Conservation (phyloP, 345 rosid species). For the Salix arbutifolia region DNA sequence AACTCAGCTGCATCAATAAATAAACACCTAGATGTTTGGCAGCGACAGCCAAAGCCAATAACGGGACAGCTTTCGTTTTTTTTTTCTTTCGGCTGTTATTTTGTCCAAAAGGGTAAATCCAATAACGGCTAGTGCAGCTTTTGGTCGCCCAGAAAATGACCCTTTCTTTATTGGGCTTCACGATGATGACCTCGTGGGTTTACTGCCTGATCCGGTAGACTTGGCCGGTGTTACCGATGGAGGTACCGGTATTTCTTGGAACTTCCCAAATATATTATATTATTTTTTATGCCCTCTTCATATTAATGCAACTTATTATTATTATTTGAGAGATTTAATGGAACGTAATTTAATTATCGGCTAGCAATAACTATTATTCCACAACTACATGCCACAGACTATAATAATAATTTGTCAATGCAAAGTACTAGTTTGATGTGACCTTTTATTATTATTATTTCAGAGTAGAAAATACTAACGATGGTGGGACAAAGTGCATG, state of each 20-base stretch:
- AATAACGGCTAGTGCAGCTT: neutral
- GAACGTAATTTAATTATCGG: no score
- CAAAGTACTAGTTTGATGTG: no score
- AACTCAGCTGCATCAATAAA: no score
- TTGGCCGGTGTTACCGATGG: neutral
- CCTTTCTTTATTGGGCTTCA: neutral
- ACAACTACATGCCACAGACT: neutral
- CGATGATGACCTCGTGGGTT: neutral
- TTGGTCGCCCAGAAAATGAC: neutral
- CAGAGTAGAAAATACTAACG: no score
- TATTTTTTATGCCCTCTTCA: neutral
- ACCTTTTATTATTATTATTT: no score
- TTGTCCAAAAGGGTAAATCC: no score
- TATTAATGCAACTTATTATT: neutral
- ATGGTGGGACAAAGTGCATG: no score
- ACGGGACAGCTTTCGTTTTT: no score
- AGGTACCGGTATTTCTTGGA: neutral
- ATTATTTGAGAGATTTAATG: no score
- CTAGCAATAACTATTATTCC: neutral
- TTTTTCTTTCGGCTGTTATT: neutral
- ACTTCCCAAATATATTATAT: neutral
- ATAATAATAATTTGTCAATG: no score
- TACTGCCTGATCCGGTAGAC: neutral
- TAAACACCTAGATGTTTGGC: no score
- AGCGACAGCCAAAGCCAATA: neutral